Conservation (phyloP, 352 stramenopile genomes). For the Phytophthora kernoviae region DNA sequence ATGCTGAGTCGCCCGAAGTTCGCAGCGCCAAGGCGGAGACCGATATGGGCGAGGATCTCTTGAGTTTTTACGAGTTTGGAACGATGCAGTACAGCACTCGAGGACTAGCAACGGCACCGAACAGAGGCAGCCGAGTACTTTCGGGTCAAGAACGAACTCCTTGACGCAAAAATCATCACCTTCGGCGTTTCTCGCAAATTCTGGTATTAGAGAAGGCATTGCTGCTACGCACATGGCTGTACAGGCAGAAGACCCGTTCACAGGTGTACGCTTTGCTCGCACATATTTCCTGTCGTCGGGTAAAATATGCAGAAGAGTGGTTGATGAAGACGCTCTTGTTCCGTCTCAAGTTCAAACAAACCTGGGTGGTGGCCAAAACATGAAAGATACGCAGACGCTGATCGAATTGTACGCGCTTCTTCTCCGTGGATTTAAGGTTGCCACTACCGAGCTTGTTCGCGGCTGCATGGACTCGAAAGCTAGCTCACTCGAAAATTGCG, state of each 20-base stretch:
- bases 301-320: slow-evolving; percentile 47
- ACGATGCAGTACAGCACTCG: slow-evolving; percentile 64
- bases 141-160: slow-evolving; percentile 50
- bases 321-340: slow-evolving; percentile 72
- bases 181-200: slow-evolving; percentile 36
- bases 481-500: slow-evolving; percentile 24
- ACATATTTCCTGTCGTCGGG: slow-evolving; percentile 77
- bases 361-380: slow-evolving; percentile 10
- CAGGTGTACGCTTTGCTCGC: slow-evolving; percentile 58
- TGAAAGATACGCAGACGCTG: slow-evolving; percentile 28
- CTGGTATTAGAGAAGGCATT: slow-evolving; percentile 22
- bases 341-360: slow-evolving; percentile 19
- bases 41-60: slow-evolving; percentile 66
- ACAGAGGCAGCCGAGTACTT: slow-evolving; percentile 67
- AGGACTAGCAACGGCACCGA: slow-evolving; percentile 29
- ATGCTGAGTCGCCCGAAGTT: slow-evolving; percentile 50
- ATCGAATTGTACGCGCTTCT: slow-evolving; percentile 39
- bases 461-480: slow-evolving; percentile 14
- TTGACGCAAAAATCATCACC: slow-evolving; percentile 40
- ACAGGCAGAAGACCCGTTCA: slow-evolving; percentile 75
- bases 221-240: slow-evolving; percentile 70
- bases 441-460: slow-evolving; percentile 18
- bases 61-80: slow-evolving; percentile 85
- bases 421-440: slow-evolving; percentile 45
- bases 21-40: slow-evolving; percentile 50